Conservation (phyloP, 768 basidiomycete genomes). For the Hortiboletus campestris region DNA sequence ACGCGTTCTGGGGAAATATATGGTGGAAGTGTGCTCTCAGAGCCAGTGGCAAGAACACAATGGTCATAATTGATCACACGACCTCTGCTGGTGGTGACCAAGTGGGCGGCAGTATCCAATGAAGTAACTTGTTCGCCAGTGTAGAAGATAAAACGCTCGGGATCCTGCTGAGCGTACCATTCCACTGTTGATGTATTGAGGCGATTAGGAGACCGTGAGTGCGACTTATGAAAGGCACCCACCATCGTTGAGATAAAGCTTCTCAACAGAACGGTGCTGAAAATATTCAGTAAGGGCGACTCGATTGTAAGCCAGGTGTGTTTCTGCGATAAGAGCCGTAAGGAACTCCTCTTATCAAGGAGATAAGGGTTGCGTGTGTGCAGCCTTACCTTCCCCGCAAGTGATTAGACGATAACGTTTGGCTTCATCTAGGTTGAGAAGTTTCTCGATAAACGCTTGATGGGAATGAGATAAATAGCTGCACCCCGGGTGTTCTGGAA, state of each 20-base stretch:
- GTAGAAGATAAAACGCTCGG: conserved; percentile 53
- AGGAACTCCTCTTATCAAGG: conserved; percentile 17
- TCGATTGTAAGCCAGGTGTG: conserved; percentile 54
- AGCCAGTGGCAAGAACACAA: conserved; percentile 70
- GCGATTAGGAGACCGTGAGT: background rate
- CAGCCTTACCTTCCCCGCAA: conserved; percentile 51
- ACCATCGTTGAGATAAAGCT: conserved; percentile 58
- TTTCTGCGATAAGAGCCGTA: conserved; percentile 25
- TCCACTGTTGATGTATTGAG: conserved; percentile 32
- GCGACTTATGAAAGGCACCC: background rate
- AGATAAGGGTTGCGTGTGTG: conserved; percentile 20
- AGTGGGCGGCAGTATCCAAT: conserved; percentile 38
- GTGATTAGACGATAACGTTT: conserved; percentile 53
- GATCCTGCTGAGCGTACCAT: conserved; percentile 62
- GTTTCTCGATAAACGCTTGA: conserved; percentile 64
- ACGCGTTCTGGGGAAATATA: conserved; percentile 46
- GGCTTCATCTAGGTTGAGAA: conserved; percentile 53
- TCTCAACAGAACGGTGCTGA: conserved; percentile 54
- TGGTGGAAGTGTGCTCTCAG: conserved; percentile 58
- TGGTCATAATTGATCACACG: conserved; percentile 53
- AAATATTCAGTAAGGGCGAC: conserved; percentile 56
- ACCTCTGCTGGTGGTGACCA: conserved; percentile 46
- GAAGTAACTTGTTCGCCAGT: conserved; percentile 46
- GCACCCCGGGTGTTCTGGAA: too few relatives aligned
- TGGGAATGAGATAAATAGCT: background rate